These are phyloP conservation scores for Ceratobasidium sp. DNA, from an alignment of 1,284 basidiomycete species.

Conservation along the genomic window DNA sequence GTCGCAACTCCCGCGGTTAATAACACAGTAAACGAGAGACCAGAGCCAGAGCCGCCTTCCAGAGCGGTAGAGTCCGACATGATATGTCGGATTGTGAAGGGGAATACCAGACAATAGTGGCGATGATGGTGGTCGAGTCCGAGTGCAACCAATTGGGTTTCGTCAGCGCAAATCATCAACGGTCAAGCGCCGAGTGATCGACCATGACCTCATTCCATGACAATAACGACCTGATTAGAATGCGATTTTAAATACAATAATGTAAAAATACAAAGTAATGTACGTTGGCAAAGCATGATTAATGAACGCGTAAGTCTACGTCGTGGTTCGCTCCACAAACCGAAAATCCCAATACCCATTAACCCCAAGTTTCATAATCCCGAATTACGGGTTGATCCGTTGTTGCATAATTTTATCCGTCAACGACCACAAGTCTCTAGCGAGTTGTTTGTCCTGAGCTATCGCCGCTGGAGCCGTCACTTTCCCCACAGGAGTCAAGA, in stretches of 20 bases:
- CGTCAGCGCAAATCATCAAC: slow-evolving; percentile 34
- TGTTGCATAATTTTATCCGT: slow-evolving; percentile 57
- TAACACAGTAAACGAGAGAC: slow-evolving; percentile 17
- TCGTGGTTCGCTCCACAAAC: not conserved
- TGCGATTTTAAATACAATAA: not conserved
- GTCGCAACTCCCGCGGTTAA: slow-evolving; percentile 38
- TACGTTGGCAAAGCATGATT: not conserved
- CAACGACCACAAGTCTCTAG: slow-evolving; percentile 63
- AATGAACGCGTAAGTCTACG: not conserved
- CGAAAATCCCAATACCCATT: not conserved
- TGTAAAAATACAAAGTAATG: slow-evolving; percentile 29
- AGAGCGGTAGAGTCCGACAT: slow-evolving; percentile 13
- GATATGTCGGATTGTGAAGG: not conserved
- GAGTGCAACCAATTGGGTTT: slow-evolving; percentile 21
- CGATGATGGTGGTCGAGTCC: not conserved
- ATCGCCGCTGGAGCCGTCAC: slow-evolving; percentile 56
- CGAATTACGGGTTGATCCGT: slow-evolving; percentile 17
- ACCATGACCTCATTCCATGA: slow-evolving; percentile 35
- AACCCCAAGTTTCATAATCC: slow-evolving; percentile 38
- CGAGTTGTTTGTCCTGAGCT: slow-evolving; percentile 57
- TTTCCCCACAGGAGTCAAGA: slow-evolving; percentile 60
- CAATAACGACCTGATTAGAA: too few species aligned
- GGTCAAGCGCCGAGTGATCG: slow-evolving; percentile 38
- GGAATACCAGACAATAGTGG: not conserved
- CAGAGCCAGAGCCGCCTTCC: slow-evolving; percentile 42